Evolutionary conservation across 768 basidiomycete genomes (phyloP), one percentile per base, ranked within the genome.

Genomic region (Flagelloscypha sp.): DNA sequence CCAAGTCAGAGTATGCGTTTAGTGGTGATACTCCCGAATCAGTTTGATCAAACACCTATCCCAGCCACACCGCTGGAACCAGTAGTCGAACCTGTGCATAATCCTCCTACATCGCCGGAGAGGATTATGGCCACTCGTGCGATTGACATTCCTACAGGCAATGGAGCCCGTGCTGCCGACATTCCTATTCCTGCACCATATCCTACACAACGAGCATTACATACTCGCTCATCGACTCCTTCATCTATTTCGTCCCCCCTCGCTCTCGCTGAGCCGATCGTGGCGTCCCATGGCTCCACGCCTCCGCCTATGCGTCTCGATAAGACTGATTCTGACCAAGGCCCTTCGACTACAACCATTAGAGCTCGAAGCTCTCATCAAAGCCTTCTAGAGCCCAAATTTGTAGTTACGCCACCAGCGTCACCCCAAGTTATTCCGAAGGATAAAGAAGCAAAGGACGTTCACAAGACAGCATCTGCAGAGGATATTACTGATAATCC

Each of bases 241-340:
- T 89, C 87, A 2, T 90, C 87, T 12, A 73, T 88, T 35, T 88
- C 87, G 16, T 90, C 87, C 9, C 87, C 87, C 37, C 68, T 90
- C 27, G 87, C 87, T 18, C 67, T 88, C 20, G 87, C 86, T 5
- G 83, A 77, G 20, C 87, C 87, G 7, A 89, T 89, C 43, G 71
- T 85, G 28, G 85, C 87, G 5, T 66, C 82, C 8, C n/a, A n/a
- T n/a, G n/a, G n/a, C n/a, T 58, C 70, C 12, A 70, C 67, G 6
- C 63, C 69, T 3, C 81, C 80, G 2, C 68, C 63, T 37, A 79
- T 84, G 68, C 70, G 73, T 42, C 68, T 84, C 36, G 79, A 82
- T 48, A n/a, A n/a, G n/a, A n/a, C n/a, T n/a, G n/a, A n/a, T n/a
- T n/a, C n/a, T n/a, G n/a, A n/a, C n/a, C 78, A 82, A 29, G 49